Evolutionary conservation across 306 rosid genomes (phyloP), one percentile per base, ranked within the genome.

Genomic region (Gleditsia sinensis): DNA sequence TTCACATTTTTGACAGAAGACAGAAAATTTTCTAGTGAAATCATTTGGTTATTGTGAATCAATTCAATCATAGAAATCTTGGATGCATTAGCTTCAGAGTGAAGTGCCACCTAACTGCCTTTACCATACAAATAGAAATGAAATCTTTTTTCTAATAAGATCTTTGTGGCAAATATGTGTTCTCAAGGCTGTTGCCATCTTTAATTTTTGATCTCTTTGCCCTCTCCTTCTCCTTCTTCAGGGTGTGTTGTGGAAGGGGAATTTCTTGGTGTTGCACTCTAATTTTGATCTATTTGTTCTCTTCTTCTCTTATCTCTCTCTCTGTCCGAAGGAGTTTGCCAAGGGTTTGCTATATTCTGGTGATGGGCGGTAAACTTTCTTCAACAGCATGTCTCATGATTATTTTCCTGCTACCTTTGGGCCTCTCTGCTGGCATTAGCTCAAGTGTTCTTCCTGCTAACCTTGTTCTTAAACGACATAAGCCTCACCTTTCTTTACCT

Each of bases 11-110:
- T 12, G 20, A 39, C 24, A 56, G 58, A 40, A 40, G 3, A 43
- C 2, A n/a, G 46, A 59, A 72, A 54, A 40, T 33, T 40, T 2
- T 32, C 37, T 36, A 33, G 3, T 21, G 69, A 58, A 60, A 27
- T 34, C 68, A 49, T 59, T 68, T 30, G 54, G 34, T 34, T 66
- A 66, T 28, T 34, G 20, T 25, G 59, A 66, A 43, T 32, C 28
- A 46, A 68, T 11, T 40, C 33, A 42, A 58, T 68, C 23, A 23
- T 16, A 55, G 58, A 11, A 57, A 57, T 9, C 17, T 11, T 57
- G 21, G 20, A 5, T 56, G 36, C 62, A 25, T 20, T 55, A 6
- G 23, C 42, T 58, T 12, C 37, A 6, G 6, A 19, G 12, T 30
- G 39, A 58, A 58, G 42, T 28, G 24, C 24, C 42, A n/a, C 20